phyloP scores from a whole-genome alignment of 129 eudicot species.

The Heracleum sosnowskyi region DNA sequence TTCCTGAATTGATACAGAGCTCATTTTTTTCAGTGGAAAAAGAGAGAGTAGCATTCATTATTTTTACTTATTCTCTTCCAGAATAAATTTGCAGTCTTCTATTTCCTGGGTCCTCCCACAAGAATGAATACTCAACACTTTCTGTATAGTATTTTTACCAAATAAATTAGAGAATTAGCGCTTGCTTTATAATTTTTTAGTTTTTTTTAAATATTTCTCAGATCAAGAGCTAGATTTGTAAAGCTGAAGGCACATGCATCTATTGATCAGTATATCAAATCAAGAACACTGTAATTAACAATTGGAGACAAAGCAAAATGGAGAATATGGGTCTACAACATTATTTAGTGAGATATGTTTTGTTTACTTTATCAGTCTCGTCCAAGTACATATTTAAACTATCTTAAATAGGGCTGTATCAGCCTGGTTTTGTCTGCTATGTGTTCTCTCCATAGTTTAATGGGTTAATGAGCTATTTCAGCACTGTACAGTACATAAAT shows the following conservation, averaged over 20 bases:
- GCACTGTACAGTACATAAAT: no score
- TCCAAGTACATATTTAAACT: not conserved
- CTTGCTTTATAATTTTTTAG: no score
- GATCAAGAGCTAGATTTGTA: not conserved
- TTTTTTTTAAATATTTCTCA: not conserved
- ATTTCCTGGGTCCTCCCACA: no score
- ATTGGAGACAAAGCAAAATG: conserved; percentile 1
- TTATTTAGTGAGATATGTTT: not conserved
- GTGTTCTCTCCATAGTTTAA: not conserved
- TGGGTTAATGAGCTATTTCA: no score
- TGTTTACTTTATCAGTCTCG: not conserved
- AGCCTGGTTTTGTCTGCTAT: not conserved
- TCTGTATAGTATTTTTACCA: no score
- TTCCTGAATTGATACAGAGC: no score
- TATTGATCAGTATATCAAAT: not conserved
- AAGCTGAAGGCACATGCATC: not conserved
- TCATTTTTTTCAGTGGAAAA: no score
- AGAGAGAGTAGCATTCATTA: no score
- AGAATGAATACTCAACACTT: no score
- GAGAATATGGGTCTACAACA: conserved; percentile 1
- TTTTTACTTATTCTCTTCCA: no score
- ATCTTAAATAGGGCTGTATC: conserved; percentile 5
- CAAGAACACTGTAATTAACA: not conserved
- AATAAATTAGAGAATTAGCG: no score
- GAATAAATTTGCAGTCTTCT: no score